phyloP scores from a whole-genome alignment of 2,329 filamentous ascomycete genomes.

The Botrytis porri region DNA sequence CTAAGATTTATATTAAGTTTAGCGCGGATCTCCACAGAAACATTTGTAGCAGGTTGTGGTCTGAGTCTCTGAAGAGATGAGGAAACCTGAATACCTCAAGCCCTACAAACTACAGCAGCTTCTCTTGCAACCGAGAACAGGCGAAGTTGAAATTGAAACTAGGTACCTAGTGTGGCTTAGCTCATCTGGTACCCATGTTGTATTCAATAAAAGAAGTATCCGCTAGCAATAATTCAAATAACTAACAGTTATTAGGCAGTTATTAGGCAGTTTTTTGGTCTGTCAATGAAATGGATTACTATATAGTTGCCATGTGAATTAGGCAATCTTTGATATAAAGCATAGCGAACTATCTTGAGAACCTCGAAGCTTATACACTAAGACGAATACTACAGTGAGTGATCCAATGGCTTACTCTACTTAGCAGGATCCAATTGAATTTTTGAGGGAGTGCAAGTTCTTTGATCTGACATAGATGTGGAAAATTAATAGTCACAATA shows the following conservation, averaged over 20 bases:
- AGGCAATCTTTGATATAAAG: background rate
- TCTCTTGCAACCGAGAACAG: background rate
- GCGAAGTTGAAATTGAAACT: background rate
- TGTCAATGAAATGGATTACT: background rate
- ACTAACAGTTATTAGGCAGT: fast-evolving
- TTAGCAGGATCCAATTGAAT: no score
- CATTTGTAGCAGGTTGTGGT: no score
- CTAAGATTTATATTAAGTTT: no score
- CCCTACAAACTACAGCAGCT: background rate
- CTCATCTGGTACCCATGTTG: background rate
- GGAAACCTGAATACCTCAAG: background rate
- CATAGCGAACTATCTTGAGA: background rate
- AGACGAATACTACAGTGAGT: background rate
- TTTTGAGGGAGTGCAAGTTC: background rate
- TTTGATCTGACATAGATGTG: background rate
- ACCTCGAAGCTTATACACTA: background rate
- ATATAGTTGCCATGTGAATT: background rate
- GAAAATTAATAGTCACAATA: background rate
- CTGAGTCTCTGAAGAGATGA: no score
- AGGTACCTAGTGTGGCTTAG: background rate
- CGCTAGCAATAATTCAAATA: background rate
- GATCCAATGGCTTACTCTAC: no score
- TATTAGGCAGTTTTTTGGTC: fast-evolving
- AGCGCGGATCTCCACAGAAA: no score
- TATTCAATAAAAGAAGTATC: background rate